A percentile compares a stretch with the other conserved stretches of the same genome.
Evolutionary conservation across 2,329 filamentous ascomycete genomes (phyloP).

Genomic region (Exophiala lecanii-corni): DNA sequence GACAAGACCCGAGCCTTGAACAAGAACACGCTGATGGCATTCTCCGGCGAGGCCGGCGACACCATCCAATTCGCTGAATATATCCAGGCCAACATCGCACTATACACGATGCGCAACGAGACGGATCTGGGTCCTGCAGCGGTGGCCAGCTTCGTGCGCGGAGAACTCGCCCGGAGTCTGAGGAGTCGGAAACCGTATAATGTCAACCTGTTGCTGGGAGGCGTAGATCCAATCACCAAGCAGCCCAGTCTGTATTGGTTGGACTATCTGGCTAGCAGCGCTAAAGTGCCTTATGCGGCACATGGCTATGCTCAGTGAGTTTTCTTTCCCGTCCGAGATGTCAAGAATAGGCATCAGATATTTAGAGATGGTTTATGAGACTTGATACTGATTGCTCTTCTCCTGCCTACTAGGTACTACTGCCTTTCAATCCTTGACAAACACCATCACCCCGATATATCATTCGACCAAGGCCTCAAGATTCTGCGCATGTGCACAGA

Average conservation of each 20-base stretch:
- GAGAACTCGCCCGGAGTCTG: constrained; percentile 84
- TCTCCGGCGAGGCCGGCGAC: constrained; percentile 92
- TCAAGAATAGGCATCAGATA: constrained; percentile 20
- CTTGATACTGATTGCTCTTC: constrained; percentile 1
- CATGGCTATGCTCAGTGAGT: constrained; percentile 95
- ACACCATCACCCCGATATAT: constrained; percentile 94
- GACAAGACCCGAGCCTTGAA: constrained; percentile 94
- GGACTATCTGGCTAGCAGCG: constrained; percentile 88
- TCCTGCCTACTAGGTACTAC: constrained; percentile 66
- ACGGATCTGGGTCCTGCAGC: constrained; percentile 85
- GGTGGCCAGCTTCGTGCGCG: constrained; percentile 87
- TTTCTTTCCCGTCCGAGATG: no score
- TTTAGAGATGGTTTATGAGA: no score
- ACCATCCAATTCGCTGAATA: constrained; percentile 99
- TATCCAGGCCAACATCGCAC: constrained; percentile 95
- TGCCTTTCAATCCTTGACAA: constrained; percentile 97
- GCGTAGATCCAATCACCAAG: constrained; percentile 84
- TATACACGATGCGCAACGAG: constrained; percentile 98
- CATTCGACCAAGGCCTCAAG: constrained; percentile 82
- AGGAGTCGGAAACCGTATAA: constrained; percentile 92
- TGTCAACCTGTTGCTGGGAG: constrained; percentile 92
- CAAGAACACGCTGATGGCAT: constrained; percentile 91
- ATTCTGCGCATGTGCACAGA: constrained; percentile 92
- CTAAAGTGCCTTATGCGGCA: constrained; percentile 86
- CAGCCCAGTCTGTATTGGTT: constrained; percentile 95